Conservation (phyloP, 2,329 filamentous ascomycete genomes). For the Diaporthe aspalathi region DNA sequence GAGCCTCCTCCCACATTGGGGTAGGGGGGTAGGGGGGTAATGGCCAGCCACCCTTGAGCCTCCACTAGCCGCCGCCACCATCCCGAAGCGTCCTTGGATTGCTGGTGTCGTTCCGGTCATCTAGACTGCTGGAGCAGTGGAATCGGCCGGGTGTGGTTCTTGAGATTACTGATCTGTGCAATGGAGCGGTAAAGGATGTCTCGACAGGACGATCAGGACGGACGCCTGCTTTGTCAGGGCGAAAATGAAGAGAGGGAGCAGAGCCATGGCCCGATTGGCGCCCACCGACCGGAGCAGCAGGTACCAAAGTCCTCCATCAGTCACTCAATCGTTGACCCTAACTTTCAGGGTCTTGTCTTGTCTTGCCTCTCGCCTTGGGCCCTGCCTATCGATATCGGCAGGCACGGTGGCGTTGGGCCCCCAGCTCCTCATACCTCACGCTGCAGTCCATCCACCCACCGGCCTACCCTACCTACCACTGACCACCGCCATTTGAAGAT, state of each 20-base stretch:
- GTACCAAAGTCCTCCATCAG: too few species aligned
- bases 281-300: constrained; percentile 3
- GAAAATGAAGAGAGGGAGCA: background rate
- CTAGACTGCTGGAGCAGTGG: background rate
- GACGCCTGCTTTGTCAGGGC: background rate
- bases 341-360: background rate
- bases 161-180: background rate
- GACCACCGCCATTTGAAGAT: constrained; percentile 7
- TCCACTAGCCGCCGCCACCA: constrained; percentile 35
- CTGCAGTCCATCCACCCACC: constrained; percentile 4
- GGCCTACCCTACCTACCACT: too few species aligned
- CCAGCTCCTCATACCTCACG: constrained; percentile 20
- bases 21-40: too few species aligned
- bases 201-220: too few species aligned
- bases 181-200: background rate
- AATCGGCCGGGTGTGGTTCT: background rate
- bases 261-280: background rate
- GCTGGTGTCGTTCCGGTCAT: too few species aligned
- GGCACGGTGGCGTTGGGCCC: constrained; percentile 2
- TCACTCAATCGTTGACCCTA: background rate
- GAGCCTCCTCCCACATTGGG: constrained; percentile 5
- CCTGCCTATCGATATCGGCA: constrained; percentile 28
- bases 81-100: constrained; percentile 1
- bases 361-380: background rate
- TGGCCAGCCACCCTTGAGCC: constrained; percentile 22